Conservation (phyloP, 2,329 filamentous ascomycete genomes). For the Lecanicillium sp. region DNA sequence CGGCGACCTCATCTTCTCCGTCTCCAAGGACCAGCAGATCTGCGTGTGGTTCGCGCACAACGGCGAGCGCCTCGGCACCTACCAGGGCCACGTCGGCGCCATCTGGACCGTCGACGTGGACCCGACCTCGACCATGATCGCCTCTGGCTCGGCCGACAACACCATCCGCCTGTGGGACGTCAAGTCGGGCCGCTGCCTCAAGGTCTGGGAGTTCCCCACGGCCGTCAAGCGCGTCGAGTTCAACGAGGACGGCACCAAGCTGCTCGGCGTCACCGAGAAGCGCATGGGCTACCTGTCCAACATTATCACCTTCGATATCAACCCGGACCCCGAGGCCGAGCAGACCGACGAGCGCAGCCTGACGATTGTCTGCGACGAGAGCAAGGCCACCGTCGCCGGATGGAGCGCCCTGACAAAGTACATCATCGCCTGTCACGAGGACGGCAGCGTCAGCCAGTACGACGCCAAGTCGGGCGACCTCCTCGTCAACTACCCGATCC, state of each 20-base stretch:
- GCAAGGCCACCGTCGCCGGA: conserved; percentile 94
- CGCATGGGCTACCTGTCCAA: conserved; percentile 93
- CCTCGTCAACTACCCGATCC: conserved; percentile 71
- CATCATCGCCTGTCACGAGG: conserved; percentile 96
- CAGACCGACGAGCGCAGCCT: conserved; percentile 78
- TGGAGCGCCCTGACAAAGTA: conserved; percentile 94
- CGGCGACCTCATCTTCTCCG: conserved; percentile 94
- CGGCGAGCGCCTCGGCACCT: conserved; percentile 93
- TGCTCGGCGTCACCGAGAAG: conserved; percentile 96
- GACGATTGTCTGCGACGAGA: conserved; percentile 88
- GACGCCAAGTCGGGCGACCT: conserved; percentile 88
- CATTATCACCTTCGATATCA: conserved; percentile 88
- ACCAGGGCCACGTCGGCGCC: conserved; percentile 93
- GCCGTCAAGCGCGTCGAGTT: conserved; percentile 98
- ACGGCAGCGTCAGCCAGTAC: conserved; percentile 85
- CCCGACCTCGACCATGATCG: conserved; percentile 84
- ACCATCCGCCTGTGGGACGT: conserved; percentile 97
- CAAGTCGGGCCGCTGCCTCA: conserved; percentile 84
- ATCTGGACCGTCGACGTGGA: conserved; percentile 98
- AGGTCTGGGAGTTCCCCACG: conserved; percentile 96
- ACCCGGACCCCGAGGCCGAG: conserved; percentile 71
- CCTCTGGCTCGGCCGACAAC: conserved; percentile 95
- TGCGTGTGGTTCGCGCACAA: conserved; percentile 98
- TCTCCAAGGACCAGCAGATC: conserved; percentile 92
- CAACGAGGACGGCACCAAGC: conserved; percentile 82